These are phyloP conservation scores for Rusavskia elegans DNA, from an alignment of 495 filamentous ascomycete genomes.

Conservation along the genomic window DNA sequence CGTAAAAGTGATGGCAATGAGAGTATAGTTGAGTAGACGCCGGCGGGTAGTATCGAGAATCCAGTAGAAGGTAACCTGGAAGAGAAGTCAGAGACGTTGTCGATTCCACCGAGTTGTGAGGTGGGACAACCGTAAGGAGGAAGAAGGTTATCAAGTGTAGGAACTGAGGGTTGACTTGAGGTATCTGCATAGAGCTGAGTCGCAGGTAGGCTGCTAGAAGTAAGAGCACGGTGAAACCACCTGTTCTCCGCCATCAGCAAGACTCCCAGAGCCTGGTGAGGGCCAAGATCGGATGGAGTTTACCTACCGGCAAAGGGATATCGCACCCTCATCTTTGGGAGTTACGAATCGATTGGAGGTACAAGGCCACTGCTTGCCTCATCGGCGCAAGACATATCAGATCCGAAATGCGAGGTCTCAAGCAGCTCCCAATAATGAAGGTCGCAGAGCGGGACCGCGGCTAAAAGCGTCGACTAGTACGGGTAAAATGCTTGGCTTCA, in stretches of 20 bases:
- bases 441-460: too few relatives aligned
- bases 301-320: slow-evolving; percentile 55
- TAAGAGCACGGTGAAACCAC: slow-evolving; percentile 61
- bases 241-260: slow-evolving; percentile 24
- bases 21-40: slow-evolving; percentile 66
- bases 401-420: too few relatives aligned
- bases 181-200: slow-evolving; percentile 44
- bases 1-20: slow-evolving; percentile 58
- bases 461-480: too few relatives aligned
- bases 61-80: slow-evolving; percentile 76
- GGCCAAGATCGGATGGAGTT: neutral
- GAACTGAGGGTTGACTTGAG: slow-evolving; percentile 67
- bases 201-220: slow-evolving; percentile 65
- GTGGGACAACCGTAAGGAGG: slow-evolving; percentile 43
- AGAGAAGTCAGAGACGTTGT: neutral
- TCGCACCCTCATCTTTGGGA: slow-evolving; percentile 47
- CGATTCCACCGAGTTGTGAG: neutral
- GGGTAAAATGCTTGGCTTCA: neutral
- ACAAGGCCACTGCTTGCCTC: too few relatives aligned
- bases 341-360: neutral
- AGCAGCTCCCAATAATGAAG: too few relatives aligned
- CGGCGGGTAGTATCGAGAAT: slow-evolving; percentile 79
- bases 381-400: too few relatives aligned
- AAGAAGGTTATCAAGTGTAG: slow-evolving; percentile 86
- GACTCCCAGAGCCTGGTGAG: neutral